Base-by-base conservation (phyloP, 768 basidiomycete species). In the Tephrocybe rancida region DNA sequence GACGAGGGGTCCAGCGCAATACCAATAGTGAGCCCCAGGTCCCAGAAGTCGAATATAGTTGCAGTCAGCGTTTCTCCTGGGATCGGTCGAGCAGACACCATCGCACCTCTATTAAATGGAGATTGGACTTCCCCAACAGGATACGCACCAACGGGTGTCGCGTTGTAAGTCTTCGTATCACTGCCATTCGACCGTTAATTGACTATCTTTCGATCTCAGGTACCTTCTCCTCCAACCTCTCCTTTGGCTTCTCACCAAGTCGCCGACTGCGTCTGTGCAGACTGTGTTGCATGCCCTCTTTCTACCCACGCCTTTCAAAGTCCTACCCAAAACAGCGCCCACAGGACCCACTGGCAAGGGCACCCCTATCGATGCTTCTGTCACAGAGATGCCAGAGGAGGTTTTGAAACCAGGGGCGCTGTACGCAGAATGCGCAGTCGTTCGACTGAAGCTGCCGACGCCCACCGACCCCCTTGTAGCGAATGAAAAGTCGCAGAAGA, bases 231-330 rank as follows among this genome's bases (percentile, higher is more conserved):
- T 86, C 6, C 84, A 85, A 53, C 92, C 91, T 0, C 38, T 92
- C 4, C 70, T 92, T 16, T 74, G 85, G 22, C 60, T 95, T 38
- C 66, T 90, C 59, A 82, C 86, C 5, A 95, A 95, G 61, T 83
- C 86, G 0, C 79, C 90, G 1, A 64, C 57, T 2, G 72, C 82
- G 7, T 73, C 87, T 0, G 72, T 89, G n/a, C 90, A 96, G 64
- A 80, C 85, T 2, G 73, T 94, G n/a, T 69, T 95, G 3, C 93
- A 93, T 56, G 86, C 80, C 0, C 79, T 96, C 13, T 94, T 90
- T 67, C 78, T 92, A 14, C 90, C 90, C 0, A 90, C 87, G 3
- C 88, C 89, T 2, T 85, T 89, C 72, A 90, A 89, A 67, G 71
- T 77, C 35, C 64, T 77, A 22, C 62, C 74, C 3, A 69, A 68